Evolutionary conservation across 257 asterid species (phyloP).

Genomic region (Solanum clarkiae): DNA sequence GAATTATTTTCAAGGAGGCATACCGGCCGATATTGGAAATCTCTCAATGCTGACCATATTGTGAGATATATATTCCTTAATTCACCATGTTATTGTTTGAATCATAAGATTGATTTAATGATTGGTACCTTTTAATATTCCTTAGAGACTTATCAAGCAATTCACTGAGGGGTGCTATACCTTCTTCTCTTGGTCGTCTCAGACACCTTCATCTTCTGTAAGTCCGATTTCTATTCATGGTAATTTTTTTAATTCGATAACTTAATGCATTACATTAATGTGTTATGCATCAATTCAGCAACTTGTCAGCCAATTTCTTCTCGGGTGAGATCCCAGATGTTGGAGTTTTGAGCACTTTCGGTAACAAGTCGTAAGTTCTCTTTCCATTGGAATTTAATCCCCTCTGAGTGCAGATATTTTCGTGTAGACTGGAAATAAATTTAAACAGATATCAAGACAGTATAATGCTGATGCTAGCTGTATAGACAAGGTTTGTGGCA

Average conservation of each 20-base stretch:
- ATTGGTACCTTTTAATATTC: not conserved
- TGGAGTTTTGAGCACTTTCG: slow-evolving; percentile 79
- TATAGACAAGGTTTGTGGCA: not conserved
- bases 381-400: not conserved
- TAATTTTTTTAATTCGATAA: not conserved
- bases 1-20: slow-evolving; percentile 88
- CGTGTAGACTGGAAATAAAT: not conserved
- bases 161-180: slow-evolving; percentile 80
- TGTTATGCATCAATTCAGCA: slow-evolving; percentile 25
- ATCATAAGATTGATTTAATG: not conserved
- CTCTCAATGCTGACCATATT: slow-evolving; percentile 64
- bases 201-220: slow-evolving; percentile 58
- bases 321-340: slow-evolving; percentile 94
- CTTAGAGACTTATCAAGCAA: slow-evolving; percentile 89
- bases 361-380: slow-evolving; percentile 61
- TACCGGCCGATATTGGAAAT: slow-evolving; percentile 78
- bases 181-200: slow-evolving; percentile 76
- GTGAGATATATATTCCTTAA: slow-evolving; percentile 28
- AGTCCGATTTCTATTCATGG: slow-evolving; percentile 9
- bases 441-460: not conserved
- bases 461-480: not conserved
- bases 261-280: not conserved
- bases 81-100: not conserved
- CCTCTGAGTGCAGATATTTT: not conserved
- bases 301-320: slow-evolving; percentile 82